These are phyloP conservation scores for Aspergillus heteromorphus DNA, from an alignment of 495 filamentous ascomycete genomes.

Conservation along the genomic window DNA sequence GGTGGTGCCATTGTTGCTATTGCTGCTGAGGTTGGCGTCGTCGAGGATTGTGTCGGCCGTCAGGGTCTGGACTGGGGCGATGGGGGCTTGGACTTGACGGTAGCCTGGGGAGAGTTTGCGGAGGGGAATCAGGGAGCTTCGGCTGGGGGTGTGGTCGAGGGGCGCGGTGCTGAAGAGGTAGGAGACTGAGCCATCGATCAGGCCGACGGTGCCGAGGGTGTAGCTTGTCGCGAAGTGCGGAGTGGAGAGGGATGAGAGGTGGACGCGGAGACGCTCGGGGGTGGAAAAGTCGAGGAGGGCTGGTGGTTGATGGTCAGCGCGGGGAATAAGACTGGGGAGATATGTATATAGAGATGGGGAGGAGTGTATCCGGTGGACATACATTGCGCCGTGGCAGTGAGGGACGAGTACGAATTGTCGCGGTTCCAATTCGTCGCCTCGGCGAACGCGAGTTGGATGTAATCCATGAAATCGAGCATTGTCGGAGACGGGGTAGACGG, in stretches of 20 bases:
- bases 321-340: too few species aligned
- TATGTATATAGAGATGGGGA: not conserved
- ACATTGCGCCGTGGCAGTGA: constrained; percentile 85
- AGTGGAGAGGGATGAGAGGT: constrained; percentile 81
- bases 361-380: constrained; percentile 14
- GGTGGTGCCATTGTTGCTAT: constrained; percentile 14
- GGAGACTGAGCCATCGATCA: constrained; percentile 86
- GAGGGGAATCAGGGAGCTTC: constrained; percentile 56
- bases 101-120: constrained; percentile 64
- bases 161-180: constrained; percentile 85
- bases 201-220: constrained; percentile 72
- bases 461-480: constrained; percentile 99
- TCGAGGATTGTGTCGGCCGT: constrained; percentile 32
- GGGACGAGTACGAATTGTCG: constrained; percentile 85
- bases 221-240: constrained; percentile 91
- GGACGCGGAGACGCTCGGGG: constrained; percentile 70
- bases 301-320: constrained; percentile 23
- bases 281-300: constrained; percentile 80
- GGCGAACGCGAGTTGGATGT: constrained; percentile 89
- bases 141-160: constrained; percentile 49
- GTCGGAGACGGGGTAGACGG: constrained; percentile 11
- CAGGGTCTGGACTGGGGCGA: constrained; percentile 30
- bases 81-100: constrained; percentile 52
- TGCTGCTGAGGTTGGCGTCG: constrained; percentile 5
- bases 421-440: constrained; percentile 81